Conservation (phyloP, 2,329 filamentous ascomycete genomes). For the Hirsutella rhossiliensis region DNA sequence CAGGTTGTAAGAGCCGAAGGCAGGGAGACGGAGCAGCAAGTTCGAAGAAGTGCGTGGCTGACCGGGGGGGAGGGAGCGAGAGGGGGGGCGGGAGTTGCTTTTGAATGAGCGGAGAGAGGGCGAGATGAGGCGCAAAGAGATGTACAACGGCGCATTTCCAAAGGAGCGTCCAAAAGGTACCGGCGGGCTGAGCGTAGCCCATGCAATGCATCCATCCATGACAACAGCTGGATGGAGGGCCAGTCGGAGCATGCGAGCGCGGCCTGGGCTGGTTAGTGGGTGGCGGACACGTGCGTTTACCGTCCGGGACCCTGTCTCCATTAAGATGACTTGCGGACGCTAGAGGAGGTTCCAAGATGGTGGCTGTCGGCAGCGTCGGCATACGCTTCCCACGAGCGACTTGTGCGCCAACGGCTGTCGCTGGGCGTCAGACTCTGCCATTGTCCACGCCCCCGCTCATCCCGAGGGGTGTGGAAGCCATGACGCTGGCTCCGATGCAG, state of each 20-base stretch:
- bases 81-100: slow-evolving; percentile 11
- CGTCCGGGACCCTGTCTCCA: slow-evolving; percentile 2
- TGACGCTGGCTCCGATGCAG: neutral
- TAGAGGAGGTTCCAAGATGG: slow-evolving; percentile 6
- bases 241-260: slow-evolving; percentile 5
- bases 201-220: neutral
- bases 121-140: neutral
- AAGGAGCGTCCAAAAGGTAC: neutral
- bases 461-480: neutral
- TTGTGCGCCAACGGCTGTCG: slow-evolving; percentile 6
- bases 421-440: slow-evolving; percentile 1
- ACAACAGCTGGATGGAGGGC: neutral
- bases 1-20: neutral
- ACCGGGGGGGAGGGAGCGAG: neutral
- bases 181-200: slow-evolving; percentile 9
- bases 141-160: neutral
- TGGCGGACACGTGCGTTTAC: slow-evolving; percentile 7
- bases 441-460: neutral
- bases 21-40: neutral
- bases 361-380: slow-evolving; percentile 9
- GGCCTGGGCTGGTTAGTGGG: slow-evolving; percentile 2
- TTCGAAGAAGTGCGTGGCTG: neutral
- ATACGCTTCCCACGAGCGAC: slow-evolving; percentile 2
- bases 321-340: slow-evolving; percentile 6
- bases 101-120: slow-evolving; percentile 7